Evolutionary conservation across 257 asterid genomes (phyloP).

Genomic region (Eucommia ulmoides): DNA sequence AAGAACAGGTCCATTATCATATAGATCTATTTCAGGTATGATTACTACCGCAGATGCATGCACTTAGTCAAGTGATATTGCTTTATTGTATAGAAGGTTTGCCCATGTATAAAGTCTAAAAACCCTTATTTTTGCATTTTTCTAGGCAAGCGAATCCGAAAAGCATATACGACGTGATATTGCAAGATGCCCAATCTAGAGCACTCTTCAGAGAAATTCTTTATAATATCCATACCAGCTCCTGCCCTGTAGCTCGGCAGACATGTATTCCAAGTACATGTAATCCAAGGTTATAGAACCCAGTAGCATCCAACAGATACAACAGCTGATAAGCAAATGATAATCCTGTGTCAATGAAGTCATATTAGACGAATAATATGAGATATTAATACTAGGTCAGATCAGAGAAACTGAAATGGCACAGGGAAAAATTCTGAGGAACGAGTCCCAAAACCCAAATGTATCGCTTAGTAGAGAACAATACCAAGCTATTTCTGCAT

Average conservation of each 20-base stretch:
- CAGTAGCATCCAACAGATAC: conserved; percentile 92
- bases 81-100: neutral
- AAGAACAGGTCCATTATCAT: too few relatives aligned
- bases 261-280: conserved; percentile 91
- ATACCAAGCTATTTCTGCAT: neutral
- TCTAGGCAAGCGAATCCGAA: neutral
- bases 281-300: conserved; percentile 78
- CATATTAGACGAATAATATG: too few relatives aligned
- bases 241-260: conserved; percentile 99
- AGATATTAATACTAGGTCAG: conserved; percentile 10
- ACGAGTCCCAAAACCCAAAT: neutral
- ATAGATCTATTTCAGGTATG: too few relatives aligned
- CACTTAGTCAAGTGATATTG: neutral
- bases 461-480: neutral
- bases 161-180: neutral
- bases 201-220: neutral
- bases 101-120: neutral
- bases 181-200: neutral
- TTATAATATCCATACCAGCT: conserved; percentile 45
- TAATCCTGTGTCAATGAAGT: conserved; percentile 86
- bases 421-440: neutral
- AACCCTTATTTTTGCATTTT: neutral
- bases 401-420: conserved; percentile 13
- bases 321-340: conserved; percentile 90
- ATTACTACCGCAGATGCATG: too few relatives aligned